Percentiles rank a stretch among this genome's conserved stretches.
phyloP scores from a whole-genome alignment of 2,329 filamentous ascomycete species.

The Paracorniculantispora psalliotae region DNA sequence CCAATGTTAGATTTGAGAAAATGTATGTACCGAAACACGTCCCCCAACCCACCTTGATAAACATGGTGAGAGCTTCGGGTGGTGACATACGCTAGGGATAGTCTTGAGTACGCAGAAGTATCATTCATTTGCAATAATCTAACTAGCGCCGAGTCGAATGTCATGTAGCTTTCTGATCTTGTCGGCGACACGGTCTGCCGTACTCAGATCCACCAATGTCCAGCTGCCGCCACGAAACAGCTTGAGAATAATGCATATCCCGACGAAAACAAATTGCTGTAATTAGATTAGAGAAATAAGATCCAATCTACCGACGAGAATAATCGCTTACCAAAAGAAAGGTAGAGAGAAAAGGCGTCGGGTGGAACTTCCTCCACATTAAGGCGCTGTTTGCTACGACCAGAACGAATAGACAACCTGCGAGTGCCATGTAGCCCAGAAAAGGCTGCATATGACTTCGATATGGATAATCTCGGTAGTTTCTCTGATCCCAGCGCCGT shows the following conservation, averaged over 20 bases:
- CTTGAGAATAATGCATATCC: not conserved
- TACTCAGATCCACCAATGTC: constrained; percentile 2
- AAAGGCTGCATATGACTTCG: constrained; percentile 34
- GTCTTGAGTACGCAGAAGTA: no score
- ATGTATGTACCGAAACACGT: no score
- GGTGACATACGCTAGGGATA: no score
- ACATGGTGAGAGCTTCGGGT: no score
- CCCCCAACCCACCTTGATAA: no score
- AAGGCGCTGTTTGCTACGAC: constrained; percentile 29
- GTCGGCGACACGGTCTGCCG: not conserved
- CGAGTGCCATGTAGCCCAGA: constrained; percentile 30
- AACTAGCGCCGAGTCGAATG: constrained; percentile 2
- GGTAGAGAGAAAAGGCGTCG: constrained; percentile 30
- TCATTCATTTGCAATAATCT: not conserved
- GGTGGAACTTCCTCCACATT: constrained; percentile 32
- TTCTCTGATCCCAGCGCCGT: constrained; percentile 20
- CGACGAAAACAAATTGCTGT: constrained; percentile 5
- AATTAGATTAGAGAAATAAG: not conserved
- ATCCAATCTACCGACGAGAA: not conserved
- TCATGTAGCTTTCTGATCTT: constrained; percentile 9
- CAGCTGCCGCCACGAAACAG: not conserved
- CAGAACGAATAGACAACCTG: constrained; percentile 31
- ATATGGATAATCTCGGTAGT: constrained; percentile 31
- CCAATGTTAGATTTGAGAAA: no score
- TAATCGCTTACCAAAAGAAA: constrained; percentile 31